Evolutionary conservation across 208 protist species (phyloP), one percentile per base, ranked within the genome.

Genomic region (Lotmaria passim): DNA sequence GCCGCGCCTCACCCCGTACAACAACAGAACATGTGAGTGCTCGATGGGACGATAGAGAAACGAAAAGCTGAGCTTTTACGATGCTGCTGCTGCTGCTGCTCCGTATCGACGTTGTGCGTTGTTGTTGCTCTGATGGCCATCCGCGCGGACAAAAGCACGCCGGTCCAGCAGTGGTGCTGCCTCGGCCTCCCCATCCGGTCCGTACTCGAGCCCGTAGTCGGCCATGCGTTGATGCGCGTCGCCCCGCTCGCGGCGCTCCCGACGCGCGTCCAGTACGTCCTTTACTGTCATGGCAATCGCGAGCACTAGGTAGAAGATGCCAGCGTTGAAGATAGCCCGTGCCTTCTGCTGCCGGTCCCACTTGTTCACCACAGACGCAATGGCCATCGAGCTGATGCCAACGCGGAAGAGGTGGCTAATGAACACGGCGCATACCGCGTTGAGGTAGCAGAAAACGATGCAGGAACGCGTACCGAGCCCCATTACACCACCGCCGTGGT

Each of bases 361-460:
- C 1, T 83, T 74, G 52, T 83, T 75, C 23, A 64, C 65, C 2
- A 68, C 58, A 0, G 86, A 80, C 6, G 69, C 75, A 34, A 95
- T 81, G 10, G 85, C 80, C 60, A 95, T 82, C 15, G 90, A 89
- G 19, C 47, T 76, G 34, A 95, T 87, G 38, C 82, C 79, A 11
- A 87, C 65, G 30, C 85, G 64, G 63, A 95, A 92, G 57, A 87
- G 73, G 73, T 90, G 92, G 36, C 78, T 83, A 61, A 95, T 83
- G 23, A 95, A 67, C n/a, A 93, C 85, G 1, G 78, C 87, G 38
- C 81, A 89, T 8, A 80, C 77, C 23, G 76, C 81, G 64, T 90
- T 95, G 7, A 90, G 63, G 69, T 78, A 90, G 55, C 85, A 90
- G 73, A 95, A 95, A 48, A 87, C 79, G 64, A 93, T 89, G 51